Conservation (phyloP, 2,329 filamentous ascomycete genomes). For the Coccinonectria pachysandricola region DNA sequence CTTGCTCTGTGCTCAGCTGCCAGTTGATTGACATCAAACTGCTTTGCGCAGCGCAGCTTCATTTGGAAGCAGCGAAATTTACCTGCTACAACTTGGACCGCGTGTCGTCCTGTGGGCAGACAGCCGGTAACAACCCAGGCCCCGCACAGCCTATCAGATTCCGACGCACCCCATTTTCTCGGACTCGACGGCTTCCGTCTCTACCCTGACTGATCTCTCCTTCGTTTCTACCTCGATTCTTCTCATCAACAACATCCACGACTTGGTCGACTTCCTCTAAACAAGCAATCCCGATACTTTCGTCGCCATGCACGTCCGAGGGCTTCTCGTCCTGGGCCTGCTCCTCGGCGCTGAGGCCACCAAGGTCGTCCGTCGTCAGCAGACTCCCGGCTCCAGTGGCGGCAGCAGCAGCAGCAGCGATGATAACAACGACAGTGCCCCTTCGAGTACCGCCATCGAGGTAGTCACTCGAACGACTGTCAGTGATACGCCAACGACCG, state of each 20-base stretch:
- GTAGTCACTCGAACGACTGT: slow-evolving; percentile 1
- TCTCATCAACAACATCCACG: slow-evolving; percentile 4
- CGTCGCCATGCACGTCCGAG: slow-evolving; percentile 15
- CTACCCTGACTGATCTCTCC: slow-evolving; percentile 1
- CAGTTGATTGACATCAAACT: too few relatives aligned
- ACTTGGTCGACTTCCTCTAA: too few relatives aligned
- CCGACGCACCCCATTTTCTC: slow-evolving; percentile 5
- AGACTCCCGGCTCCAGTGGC: slow-evolving; percentile 5
- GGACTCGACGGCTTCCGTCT: slow-evolving; percentile 7
- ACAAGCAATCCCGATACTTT: too few relatives aligned
- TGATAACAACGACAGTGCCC: slow-evolving; percentile 1
- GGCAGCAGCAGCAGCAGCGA: slow-evolving; percentile 2
- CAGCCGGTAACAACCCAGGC: too few relatives aligned
- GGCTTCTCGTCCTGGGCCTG: slow-evolving; percentile 15
- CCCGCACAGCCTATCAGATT: too few relatives aligned
- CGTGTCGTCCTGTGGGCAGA: too few relatives aligned
- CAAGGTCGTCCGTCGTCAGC: slow-evolving; percentile 7
- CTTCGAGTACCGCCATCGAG: slow-evolving; percentile 5
- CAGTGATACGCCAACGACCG: background rate
- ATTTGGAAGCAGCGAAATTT: too few relatives aligned
- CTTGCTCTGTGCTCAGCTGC: too few relatives aligned
- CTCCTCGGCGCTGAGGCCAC: slow-evolving; percentile 15
- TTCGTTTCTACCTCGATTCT: background rate
- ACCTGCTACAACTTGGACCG: too few relatives aligned
- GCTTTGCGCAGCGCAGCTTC: too few relatives aligned